Evolutionary conservation across 192 early-diverging fungal species (phyloP), one percentile per base, ranked within the genome.

Genomic region (Rhizophlyctis rosea): DNA sequence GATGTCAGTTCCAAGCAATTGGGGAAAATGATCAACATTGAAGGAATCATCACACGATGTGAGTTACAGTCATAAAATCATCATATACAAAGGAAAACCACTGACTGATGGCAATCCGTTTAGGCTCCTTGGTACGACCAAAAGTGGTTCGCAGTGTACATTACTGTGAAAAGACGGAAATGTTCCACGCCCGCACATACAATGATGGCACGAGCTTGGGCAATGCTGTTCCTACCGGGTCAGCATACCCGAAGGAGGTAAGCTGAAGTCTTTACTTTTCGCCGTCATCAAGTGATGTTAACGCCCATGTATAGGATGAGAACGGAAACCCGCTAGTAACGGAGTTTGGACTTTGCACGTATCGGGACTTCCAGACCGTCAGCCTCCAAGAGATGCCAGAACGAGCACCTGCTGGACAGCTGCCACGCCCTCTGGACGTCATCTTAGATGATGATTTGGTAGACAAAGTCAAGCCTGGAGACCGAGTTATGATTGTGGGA

Each of bases 351-450:
- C 85, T 81, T 62, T 91, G 86, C 34, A 79, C 84, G 11, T 99
- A 96, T 74, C 76, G 89, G 32, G 94, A 98, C 74, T 91, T 91
- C 70, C 97, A 99, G 73, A 89, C 85, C 7, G 86, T 97, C 51
- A 91, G 86, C 33, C 82, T 99, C 47, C 97, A 99, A 74, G 97
- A 99, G 79, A 99, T 99, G 95, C 97, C 97, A 0, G 97, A 99
- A 73, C 86, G 95, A 23, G 90, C 95, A 5, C 94, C 94, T 16
- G 88, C 93, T 3, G 95, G 97, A 23, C 88, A 92, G 72, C 77
- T 99, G 62, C 93, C 94, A 31, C 86, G 94, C 2, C 93, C 93
- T 14, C 78, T 98, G 53, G 97, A 99, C 73, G 83, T 99, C 13
- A 85, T 98, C 50, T 75, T 98, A 59, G 94, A 98, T 67, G 94